Evolutionary conservation across 345 rosid genomes (phyloP).

Genomic region (Eucalyptus marginata): DNA sequence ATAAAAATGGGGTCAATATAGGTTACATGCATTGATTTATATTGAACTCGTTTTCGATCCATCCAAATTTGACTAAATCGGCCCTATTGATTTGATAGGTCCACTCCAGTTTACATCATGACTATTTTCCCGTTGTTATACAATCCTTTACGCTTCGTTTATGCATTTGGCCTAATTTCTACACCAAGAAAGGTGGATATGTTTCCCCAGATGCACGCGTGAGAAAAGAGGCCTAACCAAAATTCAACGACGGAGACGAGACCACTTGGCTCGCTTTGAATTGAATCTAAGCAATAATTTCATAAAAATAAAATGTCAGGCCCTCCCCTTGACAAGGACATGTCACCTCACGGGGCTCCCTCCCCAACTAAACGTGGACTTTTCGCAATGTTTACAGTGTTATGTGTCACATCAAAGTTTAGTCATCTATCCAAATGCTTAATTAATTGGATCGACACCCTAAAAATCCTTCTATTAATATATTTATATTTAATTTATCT

Average conservation of each 20-base stretch:
- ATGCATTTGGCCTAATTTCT: neutral
- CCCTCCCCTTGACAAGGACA: neutral
- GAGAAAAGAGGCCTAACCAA: neutral
- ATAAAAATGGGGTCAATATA: neutral
- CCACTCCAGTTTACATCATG: neutral
- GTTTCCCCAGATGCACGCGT: neutral
- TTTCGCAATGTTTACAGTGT: neutral
- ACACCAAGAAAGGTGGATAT: neutral
- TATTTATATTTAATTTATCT: neutral
- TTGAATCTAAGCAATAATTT: neutral
- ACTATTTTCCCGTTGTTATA: neutral
- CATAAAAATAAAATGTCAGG: neutral
- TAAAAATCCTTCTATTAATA: neutral
- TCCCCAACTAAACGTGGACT: neutral
- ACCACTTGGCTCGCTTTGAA: neutral
- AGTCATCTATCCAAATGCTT: neutral
- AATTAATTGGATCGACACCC: fast-evolving
- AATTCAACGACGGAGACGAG: neutral
- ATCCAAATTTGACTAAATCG: fast-evolving
- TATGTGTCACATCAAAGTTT: neutral
- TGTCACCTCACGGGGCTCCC: neutral
- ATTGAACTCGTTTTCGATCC: fast-evolving
- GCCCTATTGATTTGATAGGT: neutral
- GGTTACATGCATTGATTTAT: neutral
- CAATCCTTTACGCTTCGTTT: neutral